Base-by-base conservation (phyloP, 2,329 filamentous ascomycete species). In the Verticillium nonalfalfae region DNA sequence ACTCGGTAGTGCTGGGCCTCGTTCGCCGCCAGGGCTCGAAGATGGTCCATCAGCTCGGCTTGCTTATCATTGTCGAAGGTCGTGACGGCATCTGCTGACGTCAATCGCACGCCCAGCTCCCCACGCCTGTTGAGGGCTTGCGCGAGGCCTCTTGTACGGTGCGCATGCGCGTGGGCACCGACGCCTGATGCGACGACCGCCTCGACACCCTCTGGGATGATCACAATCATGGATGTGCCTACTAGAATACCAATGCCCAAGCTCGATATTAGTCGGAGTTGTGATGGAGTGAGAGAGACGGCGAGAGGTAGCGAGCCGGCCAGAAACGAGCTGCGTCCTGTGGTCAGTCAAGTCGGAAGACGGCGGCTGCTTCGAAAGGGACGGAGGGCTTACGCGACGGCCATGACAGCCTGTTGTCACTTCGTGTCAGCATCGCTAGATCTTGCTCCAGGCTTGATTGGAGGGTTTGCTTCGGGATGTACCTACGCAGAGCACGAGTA, bases 121-220 rank as follows among this genome's bases (percentile, higher is more conserved):
- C 56, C 56, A 9, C 56, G 36, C 34, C 34, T 40, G 10, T 39
- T 21, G 34, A 58, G 56, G 15, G 13, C 35, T 14, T 11, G 18
- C 15, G n/a, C 45, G 5, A 59, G 10, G 14, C 45, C 35, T 38
- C 58, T 35, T n/a, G 40, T 21, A 6, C 40, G 35, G 18, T 54
- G 58, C 14, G 39, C 58, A 35, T 55, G 45, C 21, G 55, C 38
- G 26, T 79, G 76, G 10, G 73, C 65, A 7, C 72, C 67, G 61
- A 78, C 72, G 2, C 76, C 74, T 2, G 82, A 78, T 14, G 82
- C 87, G 68, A 95, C 91, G 61, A 97, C 83, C 3, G 95, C 94
- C 72, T 97, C 93, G 63, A 98, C 89, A 40, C 95, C 95, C 75
- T 99, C 95, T 1, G 95, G 95, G 69, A 99, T 97, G 71, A 99